Conservation (phyloP, 306 rosid species). For the Trifolium repens region DNA sequence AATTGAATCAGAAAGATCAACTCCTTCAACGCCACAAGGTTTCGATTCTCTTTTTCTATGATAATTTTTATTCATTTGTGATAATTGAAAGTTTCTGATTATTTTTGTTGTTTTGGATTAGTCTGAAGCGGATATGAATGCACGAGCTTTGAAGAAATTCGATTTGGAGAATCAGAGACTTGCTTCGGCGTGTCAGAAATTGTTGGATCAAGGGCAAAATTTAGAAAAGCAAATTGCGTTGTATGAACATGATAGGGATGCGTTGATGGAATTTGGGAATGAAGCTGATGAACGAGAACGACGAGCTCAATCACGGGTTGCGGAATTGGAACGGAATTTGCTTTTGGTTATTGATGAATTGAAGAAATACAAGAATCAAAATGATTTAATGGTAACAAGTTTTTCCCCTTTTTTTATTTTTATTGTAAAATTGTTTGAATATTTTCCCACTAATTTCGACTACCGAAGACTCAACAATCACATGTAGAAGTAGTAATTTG, state of each 20-base stretch:
- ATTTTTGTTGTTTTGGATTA: conserved; percentile 19
- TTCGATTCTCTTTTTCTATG: not conserved
- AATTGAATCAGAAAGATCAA: conserved; percentile 68
- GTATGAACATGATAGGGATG: conserved; percentile 85
- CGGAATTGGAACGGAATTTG: conserved; percentile 69
- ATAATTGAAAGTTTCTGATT: not conserved
- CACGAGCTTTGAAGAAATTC: conserved; percentile 83
- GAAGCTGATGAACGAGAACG: conserved; percentile 91
- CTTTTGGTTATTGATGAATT: conserved; percentile 58
- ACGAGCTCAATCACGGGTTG: conserved; percentile 69
- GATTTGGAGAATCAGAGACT: conserved; percentile 81
- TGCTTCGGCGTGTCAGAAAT: conserved; percentile 63
- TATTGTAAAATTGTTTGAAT: not conserved
- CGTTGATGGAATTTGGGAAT: conserved; percentile 92
- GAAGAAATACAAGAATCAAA: conserved; percentile 23
- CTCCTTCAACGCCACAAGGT: conserved; percentile 69
- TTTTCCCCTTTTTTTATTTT: not conserved
- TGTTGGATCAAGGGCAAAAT: conserved; percentile 59
- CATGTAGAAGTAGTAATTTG: too few species aligned
- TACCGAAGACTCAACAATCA: too few species aligned
- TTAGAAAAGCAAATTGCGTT: conserved; percentile 77
- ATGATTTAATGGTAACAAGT: conserved; percentile 51
- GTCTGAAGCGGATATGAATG: conserved; percentile 80
- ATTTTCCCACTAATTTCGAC: not conserved
- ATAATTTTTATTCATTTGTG: not conserved